Base-by-base conservation (phyloP, 2,329 filamentous ascomycete genomes). In the Tolypocladium pustulatum region DNA sequence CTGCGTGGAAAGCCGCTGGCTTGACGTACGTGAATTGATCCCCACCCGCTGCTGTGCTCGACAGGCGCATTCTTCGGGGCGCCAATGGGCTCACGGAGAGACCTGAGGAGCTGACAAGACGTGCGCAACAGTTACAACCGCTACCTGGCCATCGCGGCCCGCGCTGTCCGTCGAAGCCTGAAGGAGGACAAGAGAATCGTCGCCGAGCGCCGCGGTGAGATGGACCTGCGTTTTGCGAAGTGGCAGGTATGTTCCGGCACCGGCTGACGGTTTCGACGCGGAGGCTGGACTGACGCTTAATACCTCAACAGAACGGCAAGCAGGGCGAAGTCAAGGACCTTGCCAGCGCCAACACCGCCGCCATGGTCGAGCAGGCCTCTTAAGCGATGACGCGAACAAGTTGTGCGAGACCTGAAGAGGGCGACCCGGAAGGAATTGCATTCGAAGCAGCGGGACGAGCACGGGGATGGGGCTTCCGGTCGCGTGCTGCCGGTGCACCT, bases 1-100 rank as follows among this genome's bases (percentile, higher is more conserved):
- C 92, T 82, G 90, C 92, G 75, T 99, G 93, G 94, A 97, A 97
- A 89, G 86, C 92, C 74, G 90, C 94, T 76, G 94, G 94, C 79
- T 83, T 97, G 75, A 95, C 87, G 92, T 96, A 89, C 77, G 90
- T 83, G 67, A 68, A 73, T 71, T 70, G 65, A 68, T 43, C 56
- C 61, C 60, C 55, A 38, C 56, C 52, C 52, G 57, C 38, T 57
- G 12, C 56, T 38, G 20, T 17, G 49, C 20, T 6, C 30, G 20
- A 17, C 49, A 22, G 20, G 30, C 30, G 49, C 30, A 30, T 22
- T 51, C 5, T 36, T 12, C 20, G 17, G 10, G 20, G 30, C 4
- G 20, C 49, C 30, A 22, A 53, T n/a, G 46, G 25, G 12, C 58
- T 34, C 36, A 20, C 5, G 9, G 22, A 57, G 46, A 55, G 54